Evolutionary conservation across 2,329 filamentous ascomycete species (phyloP), one percentile per base, ranked within the genome.

Genomic region (Gremmenia infestans): DNA sequence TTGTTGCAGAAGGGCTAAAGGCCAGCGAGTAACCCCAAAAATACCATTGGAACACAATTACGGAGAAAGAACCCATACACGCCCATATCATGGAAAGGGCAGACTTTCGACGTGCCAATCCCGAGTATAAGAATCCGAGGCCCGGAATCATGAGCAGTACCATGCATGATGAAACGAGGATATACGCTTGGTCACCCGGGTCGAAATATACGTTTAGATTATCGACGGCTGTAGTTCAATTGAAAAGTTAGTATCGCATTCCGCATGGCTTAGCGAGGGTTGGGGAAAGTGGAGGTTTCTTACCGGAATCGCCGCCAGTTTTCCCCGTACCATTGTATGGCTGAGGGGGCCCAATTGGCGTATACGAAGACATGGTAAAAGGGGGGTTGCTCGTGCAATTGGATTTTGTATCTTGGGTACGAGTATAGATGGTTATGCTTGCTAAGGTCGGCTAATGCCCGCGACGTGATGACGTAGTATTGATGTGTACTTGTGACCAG

Each of bases 21-120:
- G 93, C 92, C 59, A 99, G 80, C 14, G 93, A 96, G 74, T 96
- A 99, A 39, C 94, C 94, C 93, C 94, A 97, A 73, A 99, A 97
- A 70, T 97, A 97, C 94, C 94, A 99, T 77, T 99, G 94, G 78
- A 99, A 97, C 55, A 89, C 88, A 72, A 97, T 81, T 70, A 97
- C 86, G 48, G 89, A 92, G 71, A 88, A 88, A 48, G 91, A 94
- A 72, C 88, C 93, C 89, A 99, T 95, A 76, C 88, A 91, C 14
- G 93, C 91, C 91, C 92, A 97, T 69, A 99, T 94, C 79, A 97
- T 88, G 62, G 91, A 96, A 45, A 99, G 82, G 32, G 94, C 94
- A 5, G 94, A 97, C 79, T 99, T 99, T 79, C 94, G 85, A 64
- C 94, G 88, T n/a, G 94, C 93, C 64, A 97, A 87, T 64, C 94